Base-by-base conservation (phyloP, 257 asterid species). In the Cruciata laevipes region DNA sequence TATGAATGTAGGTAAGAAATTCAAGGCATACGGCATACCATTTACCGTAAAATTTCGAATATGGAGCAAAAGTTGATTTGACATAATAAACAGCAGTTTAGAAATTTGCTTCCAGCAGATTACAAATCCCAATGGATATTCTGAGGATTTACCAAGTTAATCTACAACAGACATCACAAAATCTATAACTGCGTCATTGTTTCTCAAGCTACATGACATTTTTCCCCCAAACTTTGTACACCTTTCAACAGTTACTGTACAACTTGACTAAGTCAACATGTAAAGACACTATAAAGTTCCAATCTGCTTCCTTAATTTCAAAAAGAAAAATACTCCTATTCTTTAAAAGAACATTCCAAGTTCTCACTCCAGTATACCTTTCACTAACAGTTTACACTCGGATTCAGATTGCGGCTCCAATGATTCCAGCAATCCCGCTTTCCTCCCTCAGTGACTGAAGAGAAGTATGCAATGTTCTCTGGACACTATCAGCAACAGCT, bases 371-470 rank as follows among this genome's bases (percentile, higher is more conserved):
- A 2, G 49, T 49, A 4, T 37, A 21, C 55, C 14, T 65, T 40
- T 55, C 20, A 23, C 51, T 1, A 24, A n/a, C 10, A 61, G 38
- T 6, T 51, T n/a, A 20, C 23, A 10, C 14, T 14, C 5, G 1
- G 0, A 24, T 16, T 76, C 71, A 75, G 30, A 27, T 27, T 38
- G 69, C 35, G 7, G 71, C 58, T 61, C 79, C 80, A 65, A 70
- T 72, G 74, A 60, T 68, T 53, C 78, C 74, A 18, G 77, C 61
- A 61, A 73, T 67, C 27, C 85, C 85, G 40, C 78, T 69, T 27
- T 89, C 90, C n/a, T 90, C 98, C 74, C 96, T 82, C 58, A 89
- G 77, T 44, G 95, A 96, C 75, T 88, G 98, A 69, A 94, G 97
- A 79, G 86, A 80, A 1, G 74, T 69, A 25, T 94, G 95, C 53